Base-by-base conservation (phyloP, 2,329 filamentous ascomycete genomes). In the Alternaria rosae region DNA sequence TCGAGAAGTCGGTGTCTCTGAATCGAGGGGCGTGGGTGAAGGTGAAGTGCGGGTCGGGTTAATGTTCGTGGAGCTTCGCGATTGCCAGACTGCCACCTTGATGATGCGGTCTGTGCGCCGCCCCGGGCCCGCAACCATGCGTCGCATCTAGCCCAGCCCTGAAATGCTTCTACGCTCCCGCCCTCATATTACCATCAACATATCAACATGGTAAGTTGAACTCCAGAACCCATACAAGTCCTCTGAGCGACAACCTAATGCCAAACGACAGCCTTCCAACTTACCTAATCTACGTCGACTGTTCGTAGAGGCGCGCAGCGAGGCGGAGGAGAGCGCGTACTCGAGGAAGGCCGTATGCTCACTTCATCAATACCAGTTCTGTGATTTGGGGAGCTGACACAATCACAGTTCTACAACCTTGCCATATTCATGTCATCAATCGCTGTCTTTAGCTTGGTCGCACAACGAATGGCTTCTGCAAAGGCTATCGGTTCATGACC, bases 391-490 rank as follows among this genome's bases (percentile, higher is more conserved):
- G 25, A 28, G 54, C 44, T 61, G 6, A 61, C 17, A 9, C 5
- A 12, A 25, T 26, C 10, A 38, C 73, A 97, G 95, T 99, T 99
- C 79, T 99, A 99, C 82, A 98, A 99, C 75, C 88, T 97, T 0
- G 93, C 97, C 1, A 84, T 98, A 3, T 99, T 98, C 82, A 94
- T 99, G 85, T 95, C 94, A 23, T 97, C 95, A 0, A 92, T 99
- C 23, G 93, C 94, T 8, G 89, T 97, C 62, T 97, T 98, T 83
- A 97, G 94, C 78, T 83, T 99, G 62, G 89, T 95, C 64, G 95
- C 94, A 26, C 95, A 99, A 76, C 91, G 91, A 69, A 91, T 97
- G 86, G 85, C 84, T 35, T 63, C 68, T 11, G 60, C 64, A 52
- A 76, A 75, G 47, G 50, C 50, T 11, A 52, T 65, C 28, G 54